Conservation (phyloP, 2,329 filamentous ascomycete genomes). For the Xylaria sp. region DNA sequence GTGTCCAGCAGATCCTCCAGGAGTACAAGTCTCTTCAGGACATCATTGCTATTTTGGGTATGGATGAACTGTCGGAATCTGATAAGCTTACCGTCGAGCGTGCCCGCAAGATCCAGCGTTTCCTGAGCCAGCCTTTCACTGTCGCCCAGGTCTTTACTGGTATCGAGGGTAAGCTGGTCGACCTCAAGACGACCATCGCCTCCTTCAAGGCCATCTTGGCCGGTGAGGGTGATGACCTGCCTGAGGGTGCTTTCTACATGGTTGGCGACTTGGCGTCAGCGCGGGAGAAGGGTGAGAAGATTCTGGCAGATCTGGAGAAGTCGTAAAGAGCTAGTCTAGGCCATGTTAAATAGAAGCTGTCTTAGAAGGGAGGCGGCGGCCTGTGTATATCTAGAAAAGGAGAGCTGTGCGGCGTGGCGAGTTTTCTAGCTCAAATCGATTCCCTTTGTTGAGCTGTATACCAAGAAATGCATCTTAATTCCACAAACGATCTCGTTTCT, state of each 20-base stretch:
- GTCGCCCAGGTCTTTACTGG: constrained; percentile 84
- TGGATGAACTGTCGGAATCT: constrained; percentile 99
- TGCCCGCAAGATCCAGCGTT: constrained; percentile 99
- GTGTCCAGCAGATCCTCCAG: constrained; percentile 99
- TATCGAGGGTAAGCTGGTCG: constrained; percentile 96
- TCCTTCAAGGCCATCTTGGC: constrained; percentile 97
- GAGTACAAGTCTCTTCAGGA: constrained; percentile 99
- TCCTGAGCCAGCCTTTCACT: constrained; percentile 99
- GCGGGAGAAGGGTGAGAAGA: constrained; percentile 98
- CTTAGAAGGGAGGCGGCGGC: constrained; percentile 51
- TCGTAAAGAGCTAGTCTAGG: constrained; percentile 53
- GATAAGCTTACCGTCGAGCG: constrained; percentile 99
- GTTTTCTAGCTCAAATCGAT: constrained; percentile 65
- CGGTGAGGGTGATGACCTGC: constrained; percentile 95
- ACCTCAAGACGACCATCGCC: constrained; percentile 97
- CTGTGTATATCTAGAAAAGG: constrained; percentile 69
- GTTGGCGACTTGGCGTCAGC: constrained; percentile 95
- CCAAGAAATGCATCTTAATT: constrained; percentile 56
- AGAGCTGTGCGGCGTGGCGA: constrained; percentile 55
- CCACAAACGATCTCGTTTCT: constrained; percentile 8
- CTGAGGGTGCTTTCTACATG: constrained; percentile 97
- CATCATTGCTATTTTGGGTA: constrained; percentile 99
- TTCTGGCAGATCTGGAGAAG: constrained; percentile 90
- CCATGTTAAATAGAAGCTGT: constrained; percentile 49
- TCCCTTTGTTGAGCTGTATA: constrained; percentile 72